Conservation (phyloP, 805 yeast genomes). For the Ogataea zsoltii region DNA sequence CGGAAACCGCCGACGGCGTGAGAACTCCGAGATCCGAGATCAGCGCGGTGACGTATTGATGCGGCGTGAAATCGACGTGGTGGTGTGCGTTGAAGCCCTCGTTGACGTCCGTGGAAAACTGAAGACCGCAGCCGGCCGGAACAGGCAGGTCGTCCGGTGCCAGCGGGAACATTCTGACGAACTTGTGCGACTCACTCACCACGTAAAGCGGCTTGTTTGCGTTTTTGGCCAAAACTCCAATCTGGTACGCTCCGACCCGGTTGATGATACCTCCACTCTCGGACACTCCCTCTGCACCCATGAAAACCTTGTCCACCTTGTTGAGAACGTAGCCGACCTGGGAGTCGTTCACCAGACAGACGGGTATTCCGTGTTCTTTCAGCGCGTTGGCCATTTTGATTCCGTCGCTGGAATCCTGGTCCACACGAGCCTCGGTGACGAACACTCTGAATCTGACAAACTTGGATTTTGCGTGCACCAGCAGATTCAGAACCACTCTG, state of each 20-base stretch:
- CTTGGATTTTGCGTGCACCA: conserved; percentile 74
- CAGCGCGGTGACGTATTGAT: conserved; percentile 90
- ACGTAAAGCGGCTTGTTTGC: conserved; percentile 93
- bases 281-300: conserved; percentile 99
- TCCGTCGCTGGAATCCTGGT: conserved; percentile 76
- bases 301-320: conserved; percentile 87
- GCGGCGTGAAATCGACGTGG: conserved; percentile 89
- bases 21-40: conserved; percentile 95
- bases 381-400: conserved; percentile 67
- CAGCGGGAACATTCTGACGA: conserved; percentile 93
- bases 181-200: conserved; percentile 92
- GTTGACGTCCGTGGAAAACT: conserved; percentile 38
- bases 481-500: conserved; percentile 80
- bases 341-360: conserved; percentile 82
- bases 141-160: conserved; percentile 86
- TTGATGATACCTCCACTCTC: conserved; percentile 98
- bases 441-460: conserved; percentile 84
- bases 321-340: conserved; percentile 93
- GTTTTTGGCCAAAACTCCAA: conserved; percentile 87
- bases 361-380: conserved; percentile 77
- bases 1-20: conserved; percentile 98
- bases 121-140: conserved; percentile 46
- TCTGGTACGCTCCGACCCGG: conserved; percentile 91
- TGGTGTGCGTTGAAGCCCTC: conserved; percentile 47
- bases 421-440: conserved; percentile 91